Conservation (phyloP, 139 green algal genomes). For the Axilococcus clingmanii region DNA sequence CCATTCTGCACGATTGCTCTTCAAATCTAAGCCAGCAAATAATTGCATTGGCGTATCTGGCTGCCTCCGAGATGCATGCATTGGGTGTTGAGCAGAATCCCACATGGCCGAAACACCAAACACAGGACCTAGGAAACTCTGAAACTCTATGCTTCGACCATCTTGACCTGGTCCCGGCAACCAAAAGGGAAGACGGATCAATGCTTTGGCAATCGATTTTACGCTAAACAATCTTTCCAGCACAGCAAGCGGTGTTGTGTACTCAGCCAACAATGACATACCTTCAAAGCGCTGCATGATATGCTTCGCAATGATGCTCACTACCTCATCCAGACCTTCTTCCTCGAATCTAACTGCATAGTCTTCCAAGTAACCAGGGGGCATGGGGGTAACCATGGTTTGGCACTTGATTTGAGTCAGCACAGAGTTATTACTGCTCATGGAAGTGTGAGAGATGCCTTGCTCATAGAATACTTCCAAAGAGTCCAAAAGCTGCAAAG, state of each 20-base stretch:
- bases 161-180: conserved; percentile 19
- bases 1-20: conserved; percentile 27
- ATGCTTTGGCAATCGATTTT: conserved; percentile 36
- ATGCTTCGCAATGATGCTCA: conserved; percentile 28
- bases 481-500: conserved; percentile 63
- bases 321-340: conserved; percentile 54
- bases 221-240: conserved; percentile 41
- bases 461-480: conserved; percentile 7
- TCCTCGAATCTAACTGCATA: conserved; percentile 53
- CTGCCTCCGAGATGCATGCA: background rate
- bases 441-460: background rate
- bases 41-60: conserved; percentile 38
- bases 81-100: conserved; percentile 19
- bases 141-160: conserved; percentile 23
- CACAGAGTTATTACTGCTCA: background rate
- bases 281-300: conserved; percentile 30
- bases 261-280: conserved; percentile 60
- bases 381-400: conserved; percentile 33
- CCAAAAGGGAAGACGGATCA: conserved; percentile 36
- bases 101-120: conserved; percentile 53
- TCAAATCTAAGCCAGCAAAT: conserved; percentile 22
- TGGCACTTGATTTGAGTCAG: background rate
- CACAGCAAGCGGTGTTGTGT: conserved; percentile 31
- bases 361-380: conserved; percentile 71
- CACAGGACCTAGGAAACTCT: conserved; percentile 59